These are phyloP conservation scores for Chrysophaeum taylorii DNA, from an alignment of 352 stramenopile species.

Conservation along the genomic window DNA sequence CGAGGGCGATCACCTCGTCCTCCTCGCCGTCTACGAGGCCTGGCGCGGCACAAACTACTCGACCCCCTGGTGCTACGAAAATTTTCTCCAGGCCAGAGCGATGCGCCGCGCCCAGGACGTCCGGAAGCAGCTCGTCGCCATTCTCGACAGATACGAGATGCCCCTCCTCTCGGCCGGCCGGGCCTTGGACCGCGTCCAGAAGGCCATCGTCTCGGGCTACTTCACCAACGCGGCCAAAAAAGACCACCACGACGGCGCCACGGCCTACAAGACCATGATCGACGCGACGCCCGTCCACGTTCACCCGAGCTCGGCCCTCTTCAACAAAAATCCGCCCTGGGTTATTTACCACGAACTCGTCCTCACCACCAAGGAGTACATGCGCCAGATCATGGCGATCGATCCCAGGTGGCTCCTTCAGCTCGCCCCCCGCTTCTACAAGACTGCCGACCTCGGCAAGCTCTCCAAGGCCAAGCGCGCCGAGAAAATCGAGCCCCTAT, in stretches of 20 bases:
- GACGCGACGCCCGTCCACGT: conserved; percentile 97
- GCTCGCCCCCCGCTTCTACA: conserved; percentile 81
- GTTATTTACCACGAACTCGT: conserved; percentile 96
- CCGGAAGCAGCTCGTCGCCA: conserved; percentile 95
- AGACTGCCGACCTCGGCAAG: conserved; percentile 91
- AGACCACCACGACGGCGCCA: conserved; percentile 93
- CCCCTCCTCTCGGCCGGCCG: conserved; percentile 89
- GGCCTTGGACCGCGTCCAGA: conserved; percentile 90
- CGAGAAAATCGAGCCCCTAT: conserved; percentile 98
- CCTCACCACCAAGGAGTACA: conserved; percentile 93
- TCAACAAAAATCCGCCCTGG: conserved; percentile 98
- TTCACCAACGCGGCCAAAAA: conserved; percentile 99
- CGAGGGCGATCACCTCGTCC: conserved; percentile 95
- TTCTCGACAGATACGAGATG: conserved; percentile 97
- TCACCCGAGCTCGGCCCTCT: conserved; percentile 90
- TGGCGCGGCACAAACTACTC: conserved; percentile 95
- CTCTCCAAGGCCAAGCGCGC: conserved; percentile 93
- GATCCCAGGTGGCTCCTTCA: conserved; percentile 98
- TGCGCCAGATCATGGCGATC: conserved; percentile 99
- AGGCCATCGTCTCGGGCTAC: conserved; percentile 94
- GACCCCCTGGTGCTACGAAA: conserved; percentile 98
- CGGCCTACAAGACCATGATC: conserved; percentile 95
- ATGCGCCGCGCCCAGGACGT: conserved; percentile 94
- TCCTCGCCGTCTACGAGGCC: conserved; percentile 92
- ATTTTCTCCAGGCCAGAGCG: conserved; percentile 93